Evolutionary conservation across 164 flowering plant species (phyloP).

Genomic region (Vitis riparia): DNA sequence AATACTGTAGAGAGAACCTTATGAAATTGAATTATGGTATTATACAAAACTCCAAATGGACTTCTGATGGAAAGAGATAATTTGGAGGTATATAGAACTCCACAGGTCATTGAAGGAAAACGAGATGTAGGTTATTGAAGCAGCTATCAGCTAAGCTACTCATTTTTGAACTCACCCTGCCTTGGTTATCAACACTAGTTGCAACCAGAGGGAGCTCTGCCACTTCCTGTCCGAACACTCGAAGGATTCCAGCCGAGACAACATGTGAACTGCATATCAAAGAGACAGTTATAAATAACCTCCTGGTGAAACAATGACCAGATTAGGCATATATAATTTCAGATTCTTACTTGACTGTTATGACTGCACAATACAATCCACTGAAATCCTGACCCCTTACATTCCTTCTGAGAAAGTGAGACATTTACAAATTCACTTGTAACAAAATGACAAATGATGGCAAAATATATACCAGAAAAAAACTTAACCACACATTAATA

Average conservation of each 20-base stretch:
- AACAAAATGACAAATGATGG: neutral
- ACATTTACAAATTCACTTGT: neutral
- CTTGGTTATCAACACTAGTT: constrained; percentile 67
- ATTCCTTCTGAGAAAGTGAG: constrained; percentile 43
- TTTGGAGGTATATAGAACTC: no score
- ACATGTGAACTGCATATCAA: constrained; percentile 69
- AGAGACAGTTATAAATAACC: neutral
- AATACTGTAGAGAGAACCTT: no score
- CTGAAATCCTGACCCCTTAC: constrained; percentile 67
- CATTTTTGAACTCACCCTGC: constrained; percentile 52
- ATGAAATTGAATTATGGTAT: no score
- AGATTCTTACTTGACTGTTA: constrained; percentile 70
- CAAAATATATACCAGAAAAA: neutral
- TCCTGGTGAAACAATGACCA: neutral
- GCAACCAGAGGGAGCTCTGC: constrained; percentile 96
- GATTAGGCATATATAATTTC: neutral
- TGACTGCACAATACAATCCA: constrained; percentile 84
- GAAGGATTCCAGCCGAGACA: constrained; percentile 77
- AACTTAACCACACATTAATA: neutral
- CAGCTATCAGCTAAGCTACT: neutral
- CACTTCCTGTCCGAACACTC: constrained; percentile 74
- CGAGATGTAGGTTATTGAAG: no score
- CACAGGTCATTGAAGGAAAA: no score
- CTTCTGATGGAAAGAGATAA: no score
- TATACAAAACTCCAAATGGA: no score